These are phyloP conservation scores for Cinnamomum chago DNA, from an alignment of 164 flowering plant genomes.

Conservation along the genomic window DNA sequence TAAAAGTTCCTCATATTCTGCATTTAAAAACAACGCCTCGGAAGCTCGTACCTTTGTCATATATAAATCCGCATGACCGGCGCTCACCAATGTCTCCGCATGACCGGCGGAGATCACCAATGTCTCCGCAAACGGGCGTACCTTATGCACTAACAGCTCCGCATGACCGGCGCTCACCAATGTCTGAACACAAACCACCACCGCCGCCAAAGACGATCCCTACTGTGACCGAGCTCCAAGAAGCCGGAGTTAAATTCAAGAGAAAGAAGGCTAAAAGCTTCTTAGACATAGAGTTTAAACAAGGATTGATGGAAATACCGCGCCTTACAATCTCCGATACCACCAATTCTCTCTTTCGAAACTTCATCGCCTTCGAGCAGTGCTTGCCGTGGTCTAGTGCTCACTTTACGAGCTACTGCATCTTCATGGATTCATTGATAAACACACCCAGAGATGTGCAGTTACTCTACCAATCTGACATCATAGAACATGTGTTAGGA, in stretches of 20 bases:
- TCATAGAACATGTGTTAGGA: background rate
- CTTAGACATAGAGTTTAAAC: background rate
- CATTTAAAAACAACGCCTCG: no score
- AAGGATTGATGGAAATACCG: constrained; percentile 3
- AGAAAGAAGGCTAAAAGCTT: background rate
- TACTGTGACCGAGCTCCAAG: background rate
- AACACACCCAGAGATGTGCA: constrained; percentile 3
- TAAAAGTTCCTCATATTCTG: no score
- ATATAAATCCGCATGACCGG: no score
- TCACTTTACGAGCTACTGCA: constrained; percentile 2
- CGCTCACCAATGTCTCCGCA: no score
- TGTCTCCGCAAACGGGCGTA: no score
- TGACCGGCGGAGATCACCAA: no score
- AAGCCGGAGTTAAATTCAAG: constrained; percentile 1
- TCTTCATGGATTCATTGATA: constrained; percentile 1
- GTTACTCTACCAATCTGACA: background rate
- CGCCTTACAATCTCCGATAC: background rate
- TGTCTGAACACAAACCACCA: background rate
- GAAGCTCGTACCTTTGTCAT: no score
- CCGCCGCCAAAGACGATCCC: background rate
- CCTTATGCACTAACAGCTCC: no score
- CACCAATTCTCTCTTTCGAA: constrained; percentile 2
- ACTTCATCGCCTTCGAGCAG: constrained; percentile 9
- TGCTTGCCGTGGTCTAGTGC: background rate
- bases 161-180: background rate